Base-by-base conservation (phyloP, 768 basidiomycete genomes). In the Pisolithus sp. region DNA sequence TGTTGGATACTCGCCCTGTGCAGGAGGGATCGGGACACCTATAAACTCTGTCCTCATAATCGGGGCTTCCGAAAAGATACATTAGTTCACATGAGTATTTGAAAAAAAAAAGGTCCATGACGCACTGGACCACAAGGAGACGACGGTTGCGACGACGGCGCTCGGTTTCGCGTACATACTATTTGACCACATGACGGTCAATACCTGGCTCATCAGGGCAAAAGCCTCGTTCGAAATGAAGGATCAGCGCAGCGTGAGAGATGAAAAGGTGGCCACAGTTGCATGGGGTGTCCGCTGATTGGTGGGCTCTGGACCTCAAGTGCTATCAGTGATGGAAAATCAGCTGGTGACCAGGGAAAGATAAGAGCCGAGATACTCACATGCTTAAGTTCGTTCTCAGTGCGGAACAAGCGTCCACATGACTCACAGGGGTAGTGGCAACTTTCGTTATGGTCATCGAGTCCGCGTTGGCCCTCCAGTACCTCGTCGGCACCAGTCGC, bases 361-460 rank as follows among this genome's bases (percentile, higher is more conserved):
- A 37, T 9, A 37, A 12, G 3, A 4, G 20, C 15, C 3, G 12
- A 23, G 13, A 12, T 21, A 36, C 31, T 47, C 34, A 31, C 46
- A 7, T 30, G 12, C 8, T 9, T n/a, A 21, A 79, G 71, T 50
- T 72, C 74, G 50, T 57, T 70, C 39, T 64, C 65, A 20, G 62
- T 71, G 7, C 50, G 48, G 63, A 82, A 83, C 31, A 53, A 48
- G 1, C 68, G 68, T 28, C 69, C 57, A 63, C 77, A 81, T 0
- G 58, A 18, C 0, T 18, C 53, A 58, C 81, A 80, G 56, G 74
- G 79, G 45, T 67, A 57, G 26, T 77, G 75, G 20, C 4, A 74
- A 53, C 77, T 71, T 34, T 68, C 60, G 49, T 71, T 73, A 54
- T 80, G 79, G 42, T 76, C 71, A 26, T 67, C 59, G 8, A 79